Percentiles rank a stretch among this genome's conserved stretches.
phyloP scores from a whole-genome alignment of 192 early-diverging fungal species.

The Rhizoclosmatium globosum region DNA sequence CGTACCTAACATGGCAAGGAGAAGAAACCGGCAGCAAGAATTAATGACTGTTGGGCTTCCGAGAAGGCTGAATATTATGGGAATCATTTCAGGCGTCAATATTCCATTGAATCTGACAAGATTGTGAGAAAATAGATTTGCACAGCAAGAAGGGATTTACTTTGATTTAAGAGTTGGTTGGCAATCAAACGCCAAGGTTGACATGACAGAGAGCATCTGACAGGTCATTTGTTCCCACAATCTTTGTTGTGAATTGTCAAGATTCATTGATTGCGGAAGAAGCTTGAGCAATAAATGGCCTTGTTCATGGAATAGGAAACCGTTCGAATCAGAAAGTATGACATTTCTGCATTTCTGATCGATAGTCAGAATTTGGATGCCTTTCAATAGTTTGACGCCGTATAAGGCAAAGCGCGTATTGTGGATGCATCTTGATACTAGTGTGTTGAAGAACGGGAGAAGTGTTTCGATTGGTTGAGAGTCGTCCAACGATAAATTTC shows the following conservation, averaged over 20 bases:
- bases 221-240: background rate
- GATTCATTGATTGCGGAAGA: background rate
- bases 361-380: background rate
- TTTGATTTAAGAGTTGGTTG: background rate
- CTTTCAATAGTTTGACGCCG: constrained; percentile 1
- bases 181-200: background rate
- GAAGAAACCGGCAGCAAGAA: background rate
- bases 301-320: background rate
- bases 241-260: background rate
- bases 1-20: background rate
- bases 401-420: background rate
- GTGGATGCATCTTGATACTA: background rate
- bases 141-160: no score
- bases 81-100: background rate
- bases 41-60: background rate
- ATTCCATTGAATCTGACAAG: background rate
- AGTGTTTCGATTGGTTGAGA: background rate
- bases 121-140: no score
- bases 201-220: background rate
- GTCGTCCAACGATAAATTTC: background rate
- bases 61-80: background rate
- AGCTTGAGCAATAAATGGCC: background rate
- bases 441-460: background rate
- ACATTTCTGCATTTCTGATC: background rate
- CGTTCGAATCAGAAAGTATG: background rate